phyloP scores from a whole-genome alignment of 345 rosid species.

The Hirschfeldia incana region DNA sequence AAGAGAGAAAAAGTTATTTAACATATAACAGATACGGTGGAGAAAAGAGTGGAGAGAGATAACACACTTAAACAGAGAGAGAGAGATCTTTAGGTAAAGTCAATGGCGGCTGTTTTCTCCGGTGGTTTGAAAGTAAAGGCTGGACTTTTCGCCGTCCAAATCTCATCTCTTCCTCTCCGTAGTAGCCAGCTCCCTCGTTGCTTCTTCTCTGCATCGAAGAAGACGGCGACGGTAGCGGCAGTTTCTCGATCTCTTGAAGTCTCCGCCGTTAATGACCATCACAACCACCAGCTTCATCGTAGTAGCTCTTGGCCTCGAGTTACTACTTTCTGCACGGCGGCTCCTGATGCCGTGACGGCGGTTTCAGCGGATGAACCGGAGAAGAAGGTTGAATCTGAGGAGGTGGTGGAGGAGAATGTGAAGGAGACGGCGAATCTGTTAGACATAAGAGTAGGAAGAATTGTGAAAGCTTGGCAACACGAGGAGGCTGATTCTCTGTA shows the following conservation, averaged over 20 bases:
- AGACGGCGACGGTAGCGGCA: not conserved
- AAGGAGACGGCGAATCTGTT: constrained; percentile 66
- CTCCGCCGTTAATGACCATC: constrained; percentile 3
- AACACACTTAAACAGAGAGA: not conserved
- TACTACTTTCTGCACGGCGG: constrained; percentile 25
- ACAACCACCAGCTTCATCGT: too few relatives aligned
- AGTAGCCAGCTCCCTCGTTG: constrained; percentile 10
- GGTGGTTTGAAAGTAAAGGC: constrained; percentile 34
- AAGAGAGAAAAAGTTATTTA: too few relatives aligned
- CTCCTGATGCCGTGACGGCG: not conserved
- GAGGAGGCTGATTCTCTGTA: constrained; percentile 93
- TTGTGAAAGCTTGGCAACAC: constrained; percentile 89
- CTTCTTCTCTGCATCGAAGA: constrained; percentile 19
- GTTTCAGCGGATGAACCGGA: constrained; percentile 27
- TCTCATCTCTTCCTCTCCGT: constrained; percentile 38
- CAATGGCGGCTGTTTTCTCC: constrained; percentile 35
- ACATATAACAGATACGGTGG: not conserved
- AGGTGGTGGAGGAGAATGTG: constrained; percentile 32
- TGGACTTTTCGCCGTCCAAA: constrained; percentile 29
- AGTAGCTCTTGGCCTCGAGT: constrained; percentile 26
- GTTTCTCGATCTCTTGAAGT: constrained; percentile 27
- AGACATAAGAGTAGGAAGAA: constrained; percentile 79
- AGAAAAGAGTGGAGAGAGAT: not conserved
- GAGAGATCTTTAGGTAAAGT: not conserved
- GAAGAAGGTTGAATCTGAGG: constrained; percentile 12